Conservation (phyloP, 805 yeast species). For the Metschnikowia koreensis region DNA sequence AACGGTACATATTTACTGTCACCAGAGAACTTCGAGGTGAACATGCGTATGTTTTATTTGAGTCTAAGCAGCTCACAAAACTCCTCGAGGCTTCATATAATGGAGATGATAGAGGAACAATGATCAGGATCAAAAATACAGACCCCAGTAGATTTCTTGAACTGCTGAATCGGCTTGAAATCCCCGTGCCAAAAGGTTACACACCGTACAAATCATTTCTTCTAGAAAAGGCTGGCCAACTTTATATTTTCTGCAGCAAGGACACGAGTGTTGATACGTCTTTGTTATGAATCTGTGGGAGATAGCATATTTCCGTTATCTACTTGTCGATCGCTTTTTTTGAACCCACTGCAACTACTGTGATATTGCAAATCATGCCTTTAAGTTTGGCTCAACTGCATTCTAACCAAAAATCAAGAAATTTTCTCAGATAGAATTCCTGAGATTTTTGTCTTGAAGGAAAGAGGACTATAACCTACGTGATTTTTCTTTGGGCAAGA, state of each 20-base stretch:
- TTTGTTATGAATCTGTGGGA: too few species aligned
- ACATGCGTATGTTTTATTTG: conserved; percentile 13
- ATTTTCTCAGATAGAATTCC: too few species aligned
- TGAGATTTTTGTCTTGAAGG: too few species aligned
- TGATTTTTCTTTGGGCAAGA: too few species aligned
- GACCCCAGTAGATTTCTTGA: conserved; percentile 14
- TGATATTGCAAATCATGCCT: too few species aligned
- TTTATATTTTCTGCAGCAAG: conserved; percentile 13
- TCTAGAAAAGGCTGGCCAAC: conserved; percentile 7
- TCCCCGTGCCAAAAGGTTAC: conserved; percentile 10
- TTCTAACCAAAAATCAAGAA: too few species aligned
- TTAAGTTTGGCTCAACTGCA: too few species aligned
- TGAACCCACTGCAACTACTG: too few species aligned
- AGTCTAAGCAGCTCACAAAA: conserved; percentile 18
- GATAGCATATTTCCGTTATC: too few species aligned
- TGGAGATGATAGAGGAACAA: not conserved
- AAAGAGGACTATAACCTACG: too few species aligned
- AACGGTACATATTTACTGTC: conserved; percentile 10
- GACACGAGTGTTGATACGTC: too few species aligned
- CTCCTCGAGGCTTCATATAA: conserved; percentile 12
- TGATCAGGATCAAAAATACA: conserved; percentile 11
- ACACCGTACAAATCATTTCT: conserved; percentile 12
- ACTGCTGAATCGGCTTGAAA: conserved; percentile 4
- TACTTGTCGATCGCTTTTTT: too few species aligned
- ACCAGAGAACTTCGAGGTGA: conserved; percentile 2